Conservation (phyloP, 495 filamentous ascomycete genomes). For the Thozetella sp. region DNA sequence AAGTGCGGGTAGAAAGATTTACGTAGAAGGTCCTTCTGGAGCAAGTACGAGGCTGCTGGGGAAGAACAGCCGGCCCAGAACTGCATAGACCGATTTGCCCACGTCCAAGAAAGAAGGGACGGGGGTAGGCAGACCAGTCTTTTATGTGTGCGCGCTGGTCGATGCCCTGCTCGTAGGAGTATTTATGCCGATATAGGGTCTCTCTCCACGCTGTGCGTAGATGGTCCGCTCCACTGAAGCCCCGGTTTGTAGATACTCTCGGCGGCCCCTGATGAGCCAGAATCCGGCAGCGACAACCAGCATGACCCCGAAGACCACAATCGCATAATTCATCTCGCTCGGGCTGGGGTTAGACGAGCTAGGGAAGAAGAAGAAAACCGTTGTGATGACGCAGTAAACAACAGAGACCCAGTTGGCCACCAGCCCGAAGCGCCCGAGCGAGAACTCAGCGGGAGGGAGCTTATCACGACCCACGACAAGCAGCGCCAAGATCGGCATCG, state of each 20-base stretch:
- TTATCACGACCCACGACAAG: constrained; percentile 41
- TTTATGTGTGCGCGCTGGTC: no score
- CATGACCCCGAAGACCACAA: constrained; percentile 52
- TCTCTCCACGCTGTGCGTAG: no score
- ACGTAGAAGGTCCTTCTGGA: no score
- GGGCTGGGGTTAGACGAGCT: constrained; percentile 34
- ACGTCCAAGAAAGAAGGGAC: no score
- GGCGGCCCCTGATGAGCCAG: constrained; percentile 37
- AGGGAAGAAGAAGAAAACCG: constrained; percentile 48
- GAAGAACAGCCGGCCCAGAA: no score
- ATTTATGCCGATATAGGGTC: no score
- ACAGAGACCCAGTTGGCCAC: constrained; percentile 39
- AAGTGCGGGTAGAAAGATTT: no score
- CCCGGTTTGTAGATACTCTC: not conserved
- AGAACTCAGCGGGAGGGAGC: constrained; percentile 38
- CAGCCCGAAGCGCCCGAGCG: constrained; percentile 31
- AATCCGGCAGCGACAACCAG: constrained; percentile 42
- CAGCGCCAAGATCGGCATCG: constrained; percentile 37
- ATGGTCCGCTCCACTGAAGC: not conserved
- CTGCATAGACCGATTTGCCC: no score
- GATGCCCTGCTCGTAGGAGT: no score
- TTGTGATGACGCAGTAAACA: constrained; percentile 42
- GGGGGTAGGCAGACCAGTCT: no score
- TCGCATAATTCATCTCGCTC: constrained; percentile 47
- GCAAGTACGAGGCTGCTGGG: no score